Evolutionary conservation across 805 yeast species (phyloP), one percentile per base, ranked within the genome.

Genomic region (Isabelozyma pseudorhagii): DNA sequence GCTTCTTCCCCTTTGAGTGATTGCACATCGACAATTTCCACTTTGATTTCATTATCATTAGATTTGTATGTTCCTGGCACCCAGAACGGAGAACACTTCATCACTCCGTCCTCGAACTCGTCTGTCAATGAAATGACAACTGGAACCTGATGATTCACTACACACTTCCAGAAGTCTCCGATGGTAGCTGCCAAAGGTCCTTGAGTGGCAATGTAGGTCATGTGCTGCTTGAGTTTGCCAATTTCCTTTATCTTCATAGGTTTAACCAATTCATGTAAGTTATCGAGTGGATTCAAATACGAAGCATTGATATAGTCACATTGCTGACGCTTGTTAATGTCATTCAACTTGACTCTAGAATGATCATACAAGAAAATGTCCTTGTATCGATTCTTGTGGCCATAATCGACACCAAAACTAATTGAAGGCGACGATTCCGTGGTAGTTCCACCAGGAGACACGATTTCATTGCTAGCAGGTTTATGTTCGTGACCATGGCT

Each of bases 311-410:
- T 89, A 64, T 92, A 92, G 63, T 85, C 89, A 48, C 71, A 47
- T 41, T 44, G 54, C 42, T 50, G 59, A 11, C 39, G 45, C 10
- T 49, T 46, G 5, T 52, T 50, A 25, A 48, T 54, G 46, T 54
- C 59, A 56, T 48, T 67, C 44, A 89, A 69, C 51, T 80, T 80
- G 10, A 93, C 97, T 50, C 97, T 74, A 4, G 96, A 80, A 59
- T 88, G 93, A 61, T 89, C 96, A 66, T 81, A 92, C 4, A 96
- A 91, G 60, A 87, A 85, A 41, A 92, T 88, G 64, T 92, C 96
- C 59, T 88, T 87, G 72, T 92, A 92, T 51, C 98, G 71, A 66
- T 92, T 90, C 61, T 91, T 91, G 47, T 78, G 66, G 25, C 96
- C 93, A 41, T 83, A 75, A 65, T 90, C 96, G 40, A 91, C 83